A percentile compares a stretch with the other conserved stretches of the same genome.
These are phyloP conservation scores for Penstemon eatonii DNA, from an alignment of 257 asterid species.

Conservation along the genomic window DNA sequence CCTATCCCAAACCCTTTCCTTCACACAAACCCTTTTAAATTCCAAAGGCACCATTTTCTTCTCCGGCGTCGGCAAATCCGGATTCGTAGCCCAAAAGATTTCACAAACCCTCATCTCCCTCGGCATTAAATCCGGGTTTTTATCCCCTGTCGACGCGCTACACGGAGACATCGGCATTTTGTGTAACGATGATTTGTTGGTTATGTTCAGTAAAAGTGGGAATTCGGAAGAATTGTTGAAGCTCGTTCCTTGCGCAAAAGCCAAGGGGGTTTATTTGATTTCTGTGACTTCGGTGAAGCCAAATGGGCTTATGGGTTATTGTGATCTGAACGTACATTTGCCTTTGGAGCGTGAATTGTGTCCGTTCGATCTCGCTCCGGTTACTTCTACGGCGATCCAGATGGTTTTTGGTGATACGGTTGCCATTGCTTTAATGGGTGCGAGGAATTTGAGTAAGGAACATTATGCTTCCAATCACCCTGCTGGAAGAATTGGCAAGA, in stretches of 20 bases:
- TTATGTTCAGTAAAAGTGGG: slow-evolving; percentile 92
- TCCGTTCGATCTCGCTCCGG: slow-evolving; percentile 91
- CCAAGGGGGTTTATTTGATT: slow-evolving; percentile 78
- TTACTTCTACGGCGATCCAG: slow-evolving; percentile 65
- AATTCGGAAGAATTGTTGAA: slow-evolving; percentile 75
- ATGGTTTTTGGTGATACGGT: slow-evolving; percentile 86
- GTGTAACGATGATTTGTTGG: slow-evolving; percentile 57
- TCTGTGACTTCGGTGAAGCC: slow-evolving; percentile 81
- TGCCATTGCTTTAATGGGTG: slow-evolving; percentile 84
- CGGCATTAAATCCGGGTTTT: slow-evolving; percentile 72
- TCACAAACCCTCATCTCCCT: slow-evolving; percentile 84
- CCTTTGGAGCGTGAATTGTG: slow-evolving; percentile 89
- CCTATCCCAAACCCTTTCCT: slow-evolving; percentile 70
- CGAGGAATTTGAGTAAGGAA: slow-evolving; percentile 73
- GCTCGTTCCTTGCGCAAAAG: slow-evolving; percentile 90
- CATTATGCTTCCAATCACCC: slow-evolving; percentile 83
- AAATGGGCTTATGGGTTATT: slow-evolving; percentile 55
- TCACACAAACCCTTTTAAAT: slow-evolving; percentile 73
- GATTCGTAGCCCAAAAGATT: slow-evolving; percentile 86
- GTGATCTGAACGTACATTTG: slow-evolving; percentile 90
- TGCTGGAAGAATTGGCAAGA: slow-evolving; percentile 56
- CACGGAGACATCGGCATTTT: slow-evolving; percentile 97
- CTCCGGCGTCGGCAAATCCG: slow-evolving; percentile 96
- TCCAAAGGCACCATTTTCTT: slow-evolving; percentile 77
- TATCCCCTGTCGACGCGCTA: slow-evolving; percentile 89